Evolutionary conservation across 768 basidiomycete species (phyloP).

Genomic region (Lanmaoa pseudosensibilis): DNA sequence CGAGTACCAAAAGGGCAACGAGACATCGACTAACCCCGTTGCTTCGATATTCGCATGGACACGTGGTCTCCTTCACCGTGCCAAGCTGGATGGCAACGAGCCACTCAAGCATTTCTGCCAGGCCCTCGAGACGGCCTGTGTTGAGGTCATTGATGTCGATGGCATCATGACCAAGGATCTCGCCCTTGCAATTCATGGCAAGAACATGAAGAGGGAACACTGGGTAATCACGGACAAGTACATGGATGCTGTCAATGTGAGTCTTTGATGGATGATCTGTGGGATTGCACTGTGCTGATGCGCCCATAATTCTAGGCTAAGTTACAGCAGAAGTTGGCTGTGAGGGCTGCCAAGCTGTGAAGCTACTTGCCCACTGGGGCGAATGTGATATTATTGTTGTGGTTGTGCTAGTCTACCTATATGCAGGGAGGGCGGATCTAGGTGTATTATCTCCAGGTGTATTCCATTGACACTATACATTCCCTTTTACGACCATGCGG

Average conservation of each 20-base stretch:
- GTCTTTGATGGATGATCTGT: slow-evolving; percentile 25
- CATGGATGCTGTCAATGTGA: slow-evolving; percentile 89
- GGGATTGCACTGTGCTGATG: slow-evolving; percentile 13
- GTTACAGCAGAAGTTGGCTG: slow-evolving; percentile 45
- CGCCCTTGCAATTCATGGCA: slow-evolving; percentile 91
- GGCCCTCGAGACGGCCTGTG: slow-evolving; percentile 82
- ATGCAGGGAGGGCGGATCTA: slow-evolving; percentile 17
- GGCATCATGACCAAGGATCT: slow-evolving; percentile 97
- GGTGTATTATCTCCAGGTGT: slow-evolving; percentile 17
- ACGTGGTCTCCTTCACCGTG: slow-evolving; percentile 88
- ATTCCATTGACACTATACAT: slow-evolving; percentile 11
- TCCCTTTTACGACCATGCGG: neutral
- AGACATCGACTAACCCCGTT: slow-evolving; percentile 98
- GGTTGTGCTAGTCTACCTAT: slow-evolving; percentile 14
- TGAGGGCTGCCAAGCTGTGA: slow-evolving; percentile 23
- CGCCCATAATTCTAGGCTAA: slow-evolving; percentile 36
- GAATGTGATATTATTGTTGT: slow-evolving; percentile 15
- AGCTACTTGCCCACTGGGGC: neutral
- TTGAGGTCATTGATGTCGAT: slow-evolving; percentile 89
- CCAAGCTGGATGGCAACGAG: slow-evolving; percentile 85
- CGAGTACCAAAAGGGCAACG: slow-evolving; percentile 94
- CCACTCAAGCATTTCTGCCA: slow-evolving; percentile 70
- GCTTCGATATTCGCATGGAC: slow-evolving; percentile 99
- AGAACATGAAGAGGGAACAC: slow-evolving; percentile 87
- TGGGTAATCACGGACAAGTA: slow-evolving; percentile 96